A percentile compares a stretch with the other conserved stretches of the same genome.
These are phyloP conservation scores for Rhodotorula sp. DNA, from an alignment of 1,284 basidiomycete genomes.

Conservation along the genomic window DNA sequence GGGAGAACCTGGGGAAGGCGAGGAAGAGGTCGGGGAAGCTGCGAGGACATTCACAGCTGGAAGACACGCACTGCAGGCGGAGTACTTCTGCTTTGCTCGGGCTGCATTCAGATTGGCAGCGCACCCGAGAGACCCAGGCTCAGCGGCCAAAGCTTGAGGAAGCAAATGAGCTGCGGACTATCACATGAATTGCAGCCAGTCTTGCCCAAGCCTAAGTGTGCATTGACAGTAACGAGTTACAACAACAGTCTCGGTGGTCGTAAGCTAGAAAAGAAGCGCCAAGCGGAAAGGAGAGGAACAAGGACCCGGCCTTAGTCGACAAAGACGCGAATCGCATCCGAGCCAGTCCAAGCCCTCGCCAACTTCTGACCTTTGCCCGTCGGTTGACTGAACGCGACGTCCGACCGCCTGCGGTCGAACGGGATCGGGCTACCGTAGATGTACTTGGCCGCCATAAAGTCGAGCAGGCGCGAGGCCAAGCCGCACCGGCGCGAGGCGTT, in stretches of 20 bases:
- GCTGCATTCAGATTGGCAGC: too few species aligned
- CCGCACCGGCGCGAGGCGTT: slow-evolving; percentile 48
- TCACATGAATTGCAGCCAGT: too few species aligned
- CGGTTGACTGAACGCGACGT: slow-evolving; percentile 54
- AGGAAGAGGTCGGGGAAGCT: too few species aligned
- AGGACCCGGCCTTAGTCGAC: slow-evolving; percentile 18
- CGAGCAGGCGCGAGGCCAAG: slow-evolving; percentile 48
- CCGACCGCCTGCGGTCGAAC: slow-evolving; percentile 39
- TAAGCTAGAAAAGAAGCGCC: not conserved
- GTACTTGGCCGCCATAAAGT: slow-evolving; percentile 47
- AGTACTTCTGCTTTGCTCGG: too few species aligned
- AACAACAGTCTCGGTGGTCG: not conserved
- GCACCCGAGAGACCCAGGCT: too few species aligned
- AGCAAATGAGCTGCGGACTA: too few species aligned
- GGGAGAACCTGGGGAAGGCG: too few species aligned
- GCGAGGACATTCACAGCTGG: too few species aligned
- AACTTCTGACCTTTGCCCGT: slow-evolving; percentile 51
- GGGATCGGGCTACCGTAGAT: slow-evolving; percentile 51
- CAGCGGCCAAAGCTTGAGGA: too few species aligned
- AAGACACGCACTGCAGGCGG: too few species aligned
- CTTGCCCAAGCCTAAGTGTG: not conserved
- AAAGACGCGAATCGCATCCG: slow-evolving; percentile 37
- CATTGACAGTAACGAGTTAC: not conserved
- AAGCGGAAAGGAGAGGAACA: too few species aligned
- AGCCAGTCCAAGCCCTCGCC: slow-evolving; percentile 50